Evolutionary conservation across 805 yeast species (phyloP).

Genomic region (Yarrowia deformans): DNA sequence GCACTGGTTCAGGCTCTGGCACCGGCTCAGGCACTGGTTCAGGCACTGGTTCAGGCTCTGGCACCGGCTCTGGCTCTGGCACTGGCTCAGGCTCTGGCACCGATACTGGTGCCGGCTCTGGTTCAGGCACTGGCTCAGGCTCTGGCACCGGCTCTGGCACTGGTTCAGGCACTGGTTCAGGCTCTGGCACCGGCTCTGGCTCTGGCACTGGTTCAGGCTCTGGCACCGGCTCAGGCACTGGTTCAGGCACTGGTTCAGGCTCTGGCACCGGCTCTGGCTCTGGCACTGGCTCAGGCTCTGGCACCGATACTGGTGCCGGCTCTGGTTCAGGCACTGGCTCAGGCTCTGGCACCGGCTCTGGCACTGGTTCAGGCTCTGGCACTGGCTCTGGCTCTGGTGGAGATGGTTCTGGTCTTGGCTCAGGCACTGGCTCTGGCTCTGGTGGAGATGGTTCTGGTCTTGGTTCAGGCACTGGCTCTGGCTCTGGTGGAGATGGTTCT

Average conservation of each 20-base stretch:
- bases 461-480: neutral
- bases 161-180: neutral
- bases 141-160: neutral
- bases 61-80: too few species aligned
- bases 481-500: neutral
- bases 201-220: neutral
- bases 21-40: neutral
- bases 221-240: neutral
- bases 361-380: neutral
- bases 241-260: neutral
- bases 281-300: neutral
- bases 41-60: neutral
- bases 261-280: neutral
- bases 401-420: neutral
- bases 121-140: conserved; percentile 4
- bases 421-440: neutral
- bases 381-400: neutral
- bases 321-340: neutral
- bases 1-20: neutral
- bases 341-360: neutral
- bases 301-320: too few species aligned
- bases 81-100: neutral
- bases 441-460: neutral
- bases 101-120: neutral
- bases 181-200: neutral